A percentile compares a stretch with the other conserved stretches of the same genome.
Evolutionary conservation across 345 rosid genomes (phyloP).

Genomic region (Durio zibethinus): DNA sequence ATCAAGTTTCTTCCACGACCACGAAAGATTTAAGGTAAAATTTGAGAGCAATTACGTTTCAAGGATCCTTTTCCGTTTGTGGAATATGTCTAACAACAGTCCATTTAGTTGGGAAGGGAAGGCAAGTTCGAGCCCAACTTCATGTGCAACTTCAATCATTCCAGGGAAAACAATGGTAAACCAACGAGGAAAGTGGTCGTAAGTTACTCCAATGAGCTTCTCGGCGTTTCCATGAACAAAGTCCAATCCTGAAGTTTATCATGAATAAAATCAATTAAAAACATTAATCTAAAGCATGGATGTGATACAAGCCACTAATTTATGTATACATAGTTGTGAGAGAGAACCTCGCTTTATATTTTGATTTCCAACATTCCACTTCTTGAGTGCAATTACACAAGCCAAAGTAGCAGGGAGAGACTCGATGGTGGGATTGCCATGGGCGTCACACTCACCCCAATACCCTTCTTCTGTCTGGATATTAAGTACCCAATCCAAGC

Average conservation of each 20-base stretch:
- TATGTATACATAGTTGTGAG: no score
- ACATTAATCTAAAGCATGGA: no score
- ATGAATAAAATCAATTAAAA: background rate
- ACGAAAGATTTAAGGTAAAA: background rate
- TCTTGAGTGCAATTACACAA: constrained; percentile 49
- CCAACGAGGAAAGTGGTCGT: constrained; percentile 46
- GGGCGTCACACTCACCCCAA: constrained; percentile 30
- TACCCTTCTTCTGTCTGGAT: constrained; percentile 49
- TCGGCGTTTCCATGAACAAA: constrained; percentile 36
- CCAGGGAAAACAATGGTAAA: constrained; percentile 45
- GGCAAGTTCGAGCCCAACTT: constrained; percentile 32
- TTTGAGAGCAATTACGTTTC: constrained; percentile 23
- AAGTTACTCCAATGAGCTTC: constrained; percentile 24
- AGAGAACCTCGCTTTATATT: constrained; percentile 35
- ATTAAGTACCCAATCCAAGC: constrained; percentile 56
- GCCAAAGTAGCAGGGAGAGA: constrained; percentile 51
- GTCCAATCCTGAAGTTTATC: constrained; percentile 30
- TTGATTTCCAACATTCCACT: constrained; percentile 39
- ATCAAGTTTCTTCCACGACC: no score
- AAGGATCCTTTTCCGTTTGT: constrained; percentile 36
- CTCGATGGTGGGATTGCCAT: constrained; percentile 28
- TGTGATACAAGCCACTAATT: no score
- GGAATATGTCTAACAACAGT: constrained; percentile 19
- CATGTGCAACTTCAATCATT: constrained; percentile 41
- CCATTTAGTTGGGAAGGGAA: constrained; percentile 11